A percentile compares a stretch with the other conserved stretches of the same genome.
Conservation (phyloP, 2,329 filamentous ascomycete species). For the Colletotrichum tropicale region DNA sequence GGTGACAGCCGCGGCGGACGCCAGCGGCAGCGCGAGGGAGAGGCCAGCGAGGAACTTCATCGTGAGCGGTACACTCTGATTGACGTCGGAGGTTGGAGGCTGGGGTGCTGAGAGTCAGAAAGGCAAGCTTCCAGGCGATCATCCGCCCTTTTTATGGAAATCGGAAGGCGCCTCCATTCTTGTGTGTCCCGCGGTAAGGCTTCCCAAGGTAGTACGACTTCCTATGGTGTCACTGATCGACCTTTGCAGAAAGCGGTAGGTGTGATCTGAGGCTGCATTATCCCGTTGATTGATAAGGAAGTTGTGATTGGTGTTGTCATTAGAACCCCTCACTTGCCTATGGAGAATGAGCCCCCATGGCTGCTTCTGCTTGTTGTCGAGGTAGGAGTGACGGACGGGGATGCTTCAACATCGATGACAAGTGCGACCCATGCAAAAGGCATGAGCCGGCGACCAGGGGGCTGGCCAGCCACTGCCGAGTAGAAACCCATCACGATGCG, state of each 20-base stretch:
- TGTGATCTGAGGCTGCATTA: slow-evolving; percentile 9
- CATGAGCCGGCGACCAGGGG: neutral
- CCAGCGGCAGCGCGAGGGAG: slow-evolving; percentile 11
- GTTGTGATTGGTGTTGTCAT: too few relatives aligned
- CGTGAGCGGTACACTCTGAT: neutral
- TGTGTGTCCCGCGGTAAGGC: fast-evolving
- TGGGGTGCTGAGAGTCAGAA: fast-evolving
- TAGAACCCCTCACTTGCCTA: neutral
- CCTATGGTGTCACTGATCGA: neutral
- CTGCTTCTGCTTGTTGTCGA: neutral
- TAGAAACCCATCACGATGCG: neutral
- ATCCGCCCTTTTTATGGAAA: neutral
- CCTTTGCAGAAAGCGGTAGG: slow-evolving; percentile 17
- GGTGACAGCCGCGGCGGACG: neutral
- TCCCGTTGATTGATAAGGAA: neutral
- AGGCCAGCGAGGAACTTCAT: slow-evolving; percentile 19
- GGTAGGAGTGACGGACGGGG: neutral
- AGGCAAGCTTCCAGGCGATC: fast-evolving
- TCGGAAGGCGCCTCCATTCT: neutral
- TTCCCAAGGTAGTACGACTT: neutral
- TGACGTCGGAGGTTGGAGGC: neutral
- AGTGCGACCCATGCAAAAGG: neutral
- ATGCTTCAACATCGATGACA: neutral
- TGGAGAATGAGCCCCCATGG: neutral
- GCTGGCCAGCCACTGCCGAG: neutral